Evolutionary conservation across 2,329 filamentous ascomycete species (phyloP).

Genomic region (Zelopaecilomyces penicillatus): DNA sequence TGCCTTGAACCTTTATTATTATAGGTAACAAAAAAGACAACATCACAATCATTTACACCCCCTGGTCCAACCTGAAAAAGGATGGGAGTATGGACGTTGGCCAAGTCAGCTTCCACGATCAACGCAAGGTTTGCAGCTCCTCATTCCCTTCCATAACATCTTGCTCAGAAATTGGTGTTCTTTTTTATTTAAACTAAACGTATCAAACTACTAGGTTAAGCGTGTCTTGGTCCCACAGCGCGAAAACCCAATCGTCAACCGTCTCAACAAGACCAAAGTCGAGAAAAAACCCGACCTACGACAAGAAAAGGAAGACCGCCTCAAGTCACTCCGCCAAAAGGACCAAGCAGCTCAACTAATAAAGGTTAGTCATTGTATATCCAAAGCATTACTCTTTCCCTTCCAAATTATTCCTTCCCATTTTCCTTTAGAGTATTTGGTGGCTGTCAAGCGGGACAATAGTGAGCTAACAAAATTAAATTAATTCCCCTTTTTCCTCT

Average conservation of each 20-base stretch:
- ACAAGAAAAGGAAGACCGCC: conserved; percentile 70
- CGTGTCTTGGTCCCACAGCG: conserved; percentile 70
- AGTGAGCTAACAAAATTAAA: neutral
- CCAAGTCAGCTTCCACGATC: conserved; percentile 91
- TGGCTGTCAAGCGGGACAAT: neutral
- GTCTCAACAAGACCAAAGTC: conserved; percentile 93
- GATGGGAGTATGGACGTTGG: conserved; percentile 92
- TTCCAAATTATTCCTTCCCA: too few relatives aligned
- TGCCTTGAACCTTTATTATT: neutral
- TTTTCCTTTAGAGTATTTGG: too few relatives aligned
- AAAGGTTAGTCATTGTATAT: conserved; percentile 40
- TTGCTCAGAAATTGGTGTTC: neutral
- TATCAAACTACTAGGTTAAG: conserved; percentile 51
- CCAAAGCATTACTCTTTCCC: too few relatives aligned
- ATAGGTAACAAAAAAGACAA: conserved; percentile 99
- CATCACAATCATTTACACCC: conserved; percentile 92
- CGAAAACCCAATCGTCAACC: conserved; percentile 87
- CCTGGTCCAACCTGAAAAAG: conserved; percentile 93
- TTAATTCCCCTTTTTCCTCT: neutral
- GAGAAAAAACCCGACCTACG: conserved; percentile 80
- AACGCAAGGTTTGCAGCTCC: conserved; percentile 47
- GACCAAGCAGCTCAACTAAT: conserved; percentile 57
- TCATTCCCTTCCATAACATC: conserved; percentile 12
- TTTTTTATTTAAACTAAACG: neutral
- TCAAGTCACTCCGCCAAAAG: conserved; percentile 61